These are phyloP conservation scores for Hyphodiscus hymeniophilus DNA, from an alignment of 495 filamentous ascomycete species.

Conservation along the genomic window DNA sequence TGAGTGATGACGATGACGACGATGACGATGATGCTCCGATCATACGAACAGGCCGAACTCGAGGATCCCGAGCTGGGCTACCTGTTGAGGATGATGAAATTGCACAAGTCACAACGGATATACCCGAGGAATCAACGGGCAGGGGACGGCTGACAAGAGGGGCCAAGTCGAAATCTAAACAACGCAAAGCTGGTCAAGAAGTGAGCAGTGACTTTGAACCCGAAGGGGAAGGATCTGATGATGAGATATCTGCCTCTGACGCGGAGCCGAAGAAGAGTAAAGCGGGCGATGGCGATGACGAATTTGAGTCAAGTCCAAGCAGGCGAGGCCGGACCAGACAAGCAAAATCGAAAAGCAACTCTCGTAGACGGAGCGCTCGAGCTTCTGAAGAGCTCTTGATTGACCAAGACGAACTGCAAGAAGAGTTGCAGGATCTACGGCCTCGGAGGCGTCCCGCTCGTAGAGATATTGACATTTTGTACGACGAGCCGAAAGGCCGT, in stretches of 20 bases:
- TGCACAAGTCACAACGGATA: constrained; percentile 4
- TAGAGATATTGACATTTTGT: constrained; percentile 15
- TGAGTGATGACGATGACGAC: constrained; percentile 46
- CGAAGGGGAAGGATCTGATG: constrained; percentile 50
- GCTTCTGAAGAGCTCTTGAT: constrained; percentile 57
- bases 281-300: constrained; percentile 23
- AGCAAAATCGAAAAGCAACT: constrained; percentile 30
- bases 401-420: constrained; percentile 67
- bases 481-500: constrained; percentile 33
- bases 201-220: constrained; percentile 88
- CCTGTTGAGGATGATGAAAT: constrained; percentile 22
- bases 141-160: constrained; percentile 38
- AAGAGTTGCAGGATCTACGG: constrained; percentile 46
- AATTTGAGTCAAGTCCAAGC: constrained; percentile 31
- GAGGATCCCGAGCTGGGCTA: constrained; percentile 33
- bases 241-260: constrained; percentile 34
- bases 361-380: constrained; percentile 27
- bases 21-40: constrained; percentile 63
- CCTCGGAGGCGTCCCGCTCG: constrained; percentile 11
- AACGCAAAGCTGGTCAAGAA: constrained; percentile 49
- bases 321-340: constrained; percentile 32
- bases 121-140: constrained; percentile 13
- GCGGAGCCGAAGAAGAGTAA: constrained; percentile 23
- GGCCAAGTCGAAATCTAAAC: constrained; percentile 33
- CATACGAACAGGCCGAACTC: constrained; percentile 37